Evolutionary conservation across 2,329 filamentous ascomycete genomes (phyloP).

Genomic region (Fusarium aywerte): DNA sequence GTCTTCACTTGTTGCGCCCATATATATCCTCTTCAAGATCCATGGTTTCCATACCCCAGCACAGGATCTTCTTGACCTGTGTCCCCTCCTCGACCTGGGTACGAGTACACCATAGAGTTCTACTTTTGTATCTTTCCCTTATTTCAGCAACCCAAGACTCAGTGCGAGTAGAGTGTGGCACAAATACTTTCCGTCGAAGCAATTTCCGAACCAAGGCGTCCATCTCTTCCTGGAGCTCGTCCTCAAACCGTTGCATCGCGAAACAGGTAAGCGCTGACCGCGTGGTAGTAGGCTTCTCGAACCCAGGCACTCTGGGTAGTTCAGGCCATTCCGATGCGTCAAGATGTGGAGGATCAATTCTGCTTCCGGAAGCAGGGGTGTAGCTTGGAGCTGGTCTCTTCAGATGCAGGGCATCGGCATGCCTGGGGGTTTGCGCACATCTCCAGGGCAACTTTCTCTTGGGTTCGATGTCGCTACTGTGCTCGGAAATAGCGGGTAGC

Average conservation of each 20-base stretch:
- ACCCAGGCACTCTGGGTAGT: not conserved
- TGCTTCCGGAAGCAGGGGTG: not conserved
- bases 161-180: not conserved
- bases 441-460: no score
- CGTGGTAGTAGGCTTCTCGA: not conserved
- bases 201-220: not conserved
- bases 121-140: accelerated
- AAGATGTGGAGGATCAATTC: no score
- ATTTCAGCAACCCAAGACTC: not conserved
- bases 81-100: not conserved
- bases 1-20: accelerated
- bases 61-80: not conserved
- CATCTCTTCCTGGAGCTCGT: not conserved
- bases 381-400: not conserved
- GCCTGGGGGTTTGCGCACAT: not conserved
- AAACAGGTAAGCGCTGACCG: not conserved
- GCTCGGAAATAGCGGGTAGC: not conserved
- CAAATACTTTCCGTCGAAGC: not conserved
- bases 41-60: no score
- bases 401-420: not conserved
- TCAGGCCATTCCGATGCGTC: not conserved
- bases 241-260: not conserved
- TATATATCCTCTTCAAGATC: no score
- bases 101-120: not conserved
- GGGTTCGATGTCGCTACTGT: not conserved